Evolutionary conservation across 805 yeast species (phyloP).

Genomic region (Candida sonorensis): DNA sequence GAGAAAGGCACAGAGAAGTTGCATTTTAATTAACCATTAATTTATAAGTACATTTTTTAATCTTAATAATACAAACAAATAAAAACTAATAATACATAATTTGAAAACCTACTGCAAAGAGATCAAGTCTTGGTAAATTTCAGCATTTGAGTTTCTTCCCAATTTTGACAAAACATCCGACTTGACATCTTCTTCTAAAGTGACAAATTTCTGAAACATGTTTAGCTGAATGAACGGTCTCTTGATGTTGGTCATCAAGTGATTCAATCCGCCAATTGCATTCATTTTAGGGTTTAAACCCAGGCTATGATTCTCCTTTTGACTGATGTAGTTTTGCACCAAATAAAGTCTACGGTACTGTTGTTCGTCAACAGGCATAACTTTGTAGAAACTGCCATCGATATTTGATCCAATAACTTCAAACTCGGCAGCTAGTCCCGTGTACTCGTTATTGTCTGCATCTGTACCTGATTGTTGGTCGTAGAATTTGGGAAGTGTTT

Average conservation of each 20-base stretch:
- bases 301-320: conserved; percentile 62
- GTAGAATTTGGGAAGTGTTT: conserved; percentile 16
- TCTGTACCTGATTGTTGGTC: too few species aligned
- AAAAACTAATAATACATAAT: too few species aligned
- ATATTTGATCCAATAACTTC: conserved; percentile 65
- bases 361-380: conserved; percentile 69
- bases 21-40: too few species aligned
- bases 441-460: conserved; percentile 23
- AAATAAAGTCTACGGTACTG: conserved; percentile 76
- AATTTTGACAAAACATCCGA: conserved; percentile 47
- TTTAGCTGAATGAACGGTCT: conserved; percentile 65
- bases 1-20: too few species aligned
- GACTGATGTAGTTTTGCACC: conserved; percentile 80
- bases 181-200: conserved; percentile 52
- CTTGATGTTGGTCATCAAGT: conserved; percentile 32
- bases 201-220: conserved; percentile 45
- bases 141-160: conserved; percentile 49
- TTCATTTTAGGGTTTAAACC: conserved; percentile 80
- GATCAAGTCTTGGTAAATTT: conserved; percentile 59
- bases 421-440: conserved; percentile 20
- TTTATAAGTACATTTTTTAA: too few species aligned
- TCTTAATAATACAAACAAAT: too few species aligned
- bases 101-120: conserved; percentile 17
- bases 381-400: conserved; percentile 74
- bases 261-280: conserved; percentile 36